Conservation (phyloP, 352 stramenopile species). For the Pythium chondricola region DNA sequence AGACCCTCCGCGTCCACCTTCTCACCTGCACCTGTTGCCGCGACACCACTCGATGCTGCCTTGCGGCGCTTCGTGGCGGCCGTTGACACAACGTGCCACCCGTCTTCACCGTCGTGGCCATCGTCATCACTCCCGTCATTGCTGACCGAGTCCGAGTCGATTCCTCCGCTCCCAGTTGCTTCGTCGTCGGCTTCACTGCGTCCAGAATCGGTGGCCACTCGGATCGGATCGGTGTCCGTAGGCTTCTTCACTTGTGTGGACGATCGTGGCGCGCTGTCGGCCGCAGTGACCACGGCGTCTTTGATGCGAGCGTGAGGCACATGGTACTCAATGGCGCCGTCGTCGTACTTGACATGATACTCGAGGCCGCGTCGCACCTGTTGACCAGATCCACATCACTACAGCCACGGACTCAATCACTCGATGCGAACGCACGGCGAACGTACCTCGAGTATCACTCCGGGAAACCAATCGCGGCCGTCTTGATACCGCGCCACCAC, state of each 20-base stretch:
- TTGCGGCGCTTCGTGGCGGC: slow-evolving; percentile 10
- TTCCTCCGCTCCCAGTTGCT: slow-evolving; percentile 4
- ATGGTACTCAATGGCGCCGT: slow-evolving; percentile 63
- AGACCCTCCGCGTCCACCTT: slow-evolving; percentile 38
- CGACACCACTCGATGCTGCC: slow-evolving; percentile 5
- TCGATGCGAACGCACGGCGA: background rate
- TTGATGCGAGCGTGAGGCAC: slow-evolving; percentile 56
- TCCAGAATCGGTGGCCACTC: background rate
- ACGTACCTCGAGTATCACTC: slow-evolving; percentile 49
- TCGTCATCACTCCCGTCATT: slow-evolving; percentile 12
- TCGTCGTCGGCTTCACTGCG: slow-evolving; percentile 11
- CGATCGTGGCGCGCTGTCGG: no score
- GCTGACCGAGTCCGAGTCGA: slow-evolving; percentile 5
- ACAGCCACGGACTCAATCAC: background rate
- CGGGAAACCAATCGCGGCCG: slow-evolving; percentile 56
- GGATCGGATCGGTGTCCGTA: no score
- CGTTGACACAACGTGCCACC: slow-evolving; percentile 61
- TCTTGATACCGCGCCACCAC: slow-evolving; percentile 60
- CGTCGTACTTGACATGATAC: slow-evolving; percentile 76
- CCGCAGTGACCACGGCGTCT: slow-evolving; percentile 4
- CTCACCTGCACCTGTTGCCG: slow-evolving; percentile 6
- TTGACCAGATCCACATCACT: background rate
- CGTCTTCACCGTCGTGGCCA: slow-evolving; percentile 45
- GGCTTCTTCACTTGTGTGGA: slow-evolving; percentile 5
- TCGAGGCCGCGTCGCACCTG: slow-evolving; percentile 34